phyloP scores from a whole-genome alignment of 2,329 filamentous ascomycete species.

The Eutypella sp. region DNA sequence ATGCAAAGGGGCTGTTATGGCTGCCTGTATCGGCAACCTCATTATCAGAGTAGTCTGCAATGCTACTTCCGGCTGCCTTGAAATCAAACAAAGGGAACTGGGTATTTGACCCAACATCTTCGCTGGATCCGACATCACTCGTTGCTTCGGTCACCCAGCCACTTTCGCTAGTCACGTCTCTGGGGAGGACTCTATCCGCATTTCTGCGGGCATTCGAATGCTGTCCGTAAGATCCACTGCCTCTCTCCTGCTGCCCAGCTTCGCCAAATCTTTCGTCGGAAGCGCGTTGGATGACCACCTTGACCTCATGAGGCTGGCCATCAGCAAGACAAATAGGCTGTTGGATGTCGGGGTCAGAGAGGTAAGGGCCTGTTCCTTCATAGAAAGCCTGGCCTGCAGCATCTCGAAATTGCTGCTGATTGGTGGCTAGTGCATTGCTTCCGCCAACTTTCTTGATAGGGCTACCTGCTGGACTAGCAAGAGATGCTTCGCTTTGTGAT shows the following conservation, averaged over 20 bases:
- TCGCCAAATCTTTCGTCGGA: not conserved
- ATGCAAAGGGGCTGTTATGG: slow-evolving; percentile 6
- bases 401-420: not conserved
- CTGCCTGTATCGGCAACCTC: slow-evolving; percentile 5
- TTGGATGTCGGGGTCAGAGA: slow-evolving; percentile 6
- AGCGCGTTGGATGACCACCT: slow-evolving; percentile 13
- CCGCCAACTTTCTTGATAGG: not conserved
- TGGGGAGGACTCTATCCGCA: not conserved
- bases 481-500: slow-evolving; percentile 18
- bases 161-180: slow-evolving; percentile 22
- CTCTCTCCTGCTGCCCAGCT: not conserved
- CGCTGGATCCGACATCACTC: slow-evolving; percentile 21
- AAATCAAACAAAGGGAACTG: slow-evolving; percentile 2
- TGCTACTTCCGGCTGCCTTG: slow-evolving; percentile 34
- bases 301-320: slow-evolving; percentile 10
- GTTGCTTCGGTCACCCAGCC: slow-evolving; percentile 36
- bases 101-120: not conserved
- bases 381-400: not conserved
- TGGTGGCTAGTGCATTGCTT: not conserved
- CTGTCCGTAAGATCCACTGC: not conserved
- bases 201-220: not conserved
- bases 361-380: slow-evolving; percentile 1
- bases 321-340: not conserved
- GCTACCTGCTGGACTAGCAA: slow-evolving; percentile 15
- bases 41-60: slow-evolving; percentile 40